These are phyloP conservation scores for Ampelomyces quisqualis DNA, from an alignment of 2,329 filamentous ascomycete species.

Conservation along the genomic window DNA sequence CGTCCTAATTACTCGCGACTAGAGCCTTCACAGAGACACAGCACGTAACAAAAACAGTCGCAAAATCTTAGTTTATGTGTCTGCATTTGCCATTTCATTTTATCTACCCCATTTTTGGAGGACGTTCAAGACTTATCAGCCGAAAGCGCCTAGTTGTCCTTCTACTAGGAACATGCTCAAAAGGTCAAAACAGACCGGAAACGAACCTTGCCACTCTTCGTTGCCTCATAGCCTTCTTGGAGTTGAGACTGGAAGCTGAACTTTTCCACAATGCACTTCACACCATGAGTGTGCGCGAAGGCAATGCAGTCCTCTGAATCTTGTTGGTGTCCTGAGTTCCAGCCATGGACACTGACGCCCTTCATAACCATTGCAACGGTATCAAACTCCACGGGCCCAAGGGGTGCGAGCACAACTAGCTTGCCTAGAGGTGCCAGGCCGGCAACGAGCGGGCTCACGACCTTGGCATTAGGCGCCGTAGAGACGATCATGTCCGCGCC, in stretches of 20 bases:
- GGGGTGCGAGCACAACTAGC: conserved; percentile 60
- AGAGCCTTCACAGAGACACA: too few species aligned
- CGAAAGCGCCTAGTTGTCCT: too few species aligned
- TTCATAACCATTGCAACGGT: conserved; percentile 49
- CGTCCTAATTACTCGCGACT: too few species aligned
- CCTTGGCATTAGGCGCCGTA: conserved; percentile 62
- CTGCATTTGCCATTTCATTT: too few species aligned
- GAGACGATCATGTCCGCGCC: conserved; percentile 63
- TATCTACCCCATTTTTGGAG: too few species aligned
- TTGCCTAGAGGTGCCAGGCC: conserved; percentile 60
- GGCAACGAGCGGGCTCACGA: conserved; percentile 55
- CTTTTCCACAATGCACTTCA: conserved; percentile 57
- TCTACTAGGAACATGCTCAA: too few species aligned
- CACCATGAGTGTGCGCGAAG: conserved; percentile 50
- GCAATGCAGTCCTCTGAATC: conserved; percentile 56
- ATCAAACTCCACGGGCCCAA: conserved; percentile 49
- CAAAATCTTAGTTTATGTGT: too few species aligned
- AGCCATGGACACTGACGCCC: conserved; percentile 52
- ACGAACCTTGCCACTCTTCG: conserved; percentile 52
- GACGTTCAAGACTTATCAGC: too few species aligned
- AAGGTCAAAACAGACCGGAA: conserved; percentile 56
- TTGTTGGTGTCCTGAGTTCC: conserved; percentile 56
- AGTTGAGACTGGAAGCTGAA: conserved; percentile 55
- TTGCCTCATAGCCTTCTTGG: conserved; percentile 53
- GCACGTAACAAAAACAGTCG: too few species aligned